Base-by-base conservation (phyloP, 192 early-diverging fungal species). In the Piromyces finnis region DNA sequence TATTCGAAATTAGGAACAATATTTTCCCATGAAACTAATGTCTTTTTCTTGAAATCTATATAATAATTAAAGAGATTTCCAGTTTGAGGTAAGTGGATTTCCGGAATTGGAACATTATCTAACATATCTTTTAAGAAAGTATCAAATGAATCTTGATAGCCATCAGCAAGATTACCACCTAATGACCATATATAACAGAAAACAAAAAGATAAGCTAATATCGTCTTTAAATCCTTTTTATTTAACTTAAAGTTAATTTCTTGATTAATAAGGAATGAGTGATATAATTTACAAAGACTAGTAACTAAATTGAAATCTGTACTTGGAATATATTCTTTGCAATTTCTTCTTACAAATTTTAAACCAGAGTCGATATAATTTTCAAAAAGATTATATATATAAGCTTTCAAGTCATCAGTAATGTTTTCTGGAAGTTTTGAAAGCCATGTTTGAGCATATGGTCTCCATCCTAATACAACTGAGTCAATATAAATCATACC, bases 401-500 rank as follows among this genome's bases (percentile, higher is more conserved):
- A 82, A 2, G 86, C 87, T 77, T 84, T 86, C 6, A 88, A 29
- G 51, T 89, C 87, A 77, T 82, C 39, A 1, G 26, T 29, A 28
- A 91, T 82, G 41, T 79, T 29, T 12, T 29, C 79, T 30, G 89
- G 85, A 29, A 87, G 81, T 77, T 85, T 84, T 17, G 85, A 79
- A 29, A 86, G 28, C 89, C 88, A 90, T 77, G 83, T 83, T 28
- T 84, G 81, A 9, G 89, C 83, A 79, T 82, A 88, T 12, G 88
- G 81, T 28, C 83, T 80, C 90, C 89, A 90, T 16, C 89, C 89
- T 11, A 90, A 84, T 30, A 83, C 86, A 27, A 81, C 84, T 3
- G 89, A 86, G 81, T 91, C 90, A 87, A 91, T 91, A 79, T 90
- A 90, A 35, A 90, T 88, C 89, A 91, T 91, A 26, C 89, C 90